A percentile compares a stretch with the other conserved stretches of the same genome.
Conservation (phyloP, 1,284 basidiomycete genomes). For the Ustilago trichophora region DNA sequence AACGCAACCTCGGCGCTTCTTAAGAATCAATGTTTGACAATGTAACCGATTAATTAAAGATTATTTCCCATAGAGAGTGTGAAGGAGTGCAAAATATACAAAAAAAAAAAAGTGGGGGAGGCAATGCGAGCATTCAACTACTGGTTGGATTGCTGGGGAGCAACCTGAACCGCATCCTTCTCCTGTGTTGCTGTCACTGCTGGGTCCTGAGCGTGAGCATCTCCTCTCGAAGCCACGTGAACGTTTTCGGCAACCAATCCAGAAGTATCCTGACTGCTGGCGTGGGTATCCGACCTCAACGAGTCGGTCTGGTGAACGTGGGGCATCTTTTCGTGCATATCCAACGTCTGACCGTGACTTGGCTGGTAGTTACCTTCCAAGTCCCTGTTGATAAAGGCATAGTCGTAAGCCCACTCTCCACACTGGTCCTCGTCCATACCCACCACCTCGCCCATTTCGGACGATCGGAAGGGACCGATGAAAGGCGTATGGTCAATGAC, state of each 20-base stretch:
- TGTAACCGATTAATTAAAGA: neutral
- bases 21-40: too few species aligned
- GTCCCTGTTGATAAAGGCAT: constrained; percentile 57
- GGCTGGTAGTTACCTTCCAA: constrained; percentile 59
- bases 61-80: neutral
- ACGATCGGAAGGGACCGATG: constrained; percentile 77
- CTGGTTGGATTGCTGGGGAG: constrained; percentile 1
- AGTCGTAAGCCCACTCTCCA: constrained; percentile 70
- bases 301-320: constrained; percentile 18
- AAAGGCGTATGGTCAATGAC: constrained; percentile 77
- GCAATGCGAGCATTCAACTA: too few species aligned
- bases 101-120: too few species aligned
- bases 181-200: neutral
- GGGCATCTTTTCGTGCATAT: constrained; percentile 50
- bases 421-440: constrained; percentile 80
- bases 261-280: constrained; percentile 11
- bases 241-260: neutral
- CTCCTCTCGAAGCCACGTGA: neutral
- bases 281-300: constrained; percentile 11
- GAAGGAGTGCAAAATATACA: constrained; percentile 1
- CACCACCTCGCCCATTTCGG: constrained; percentile 79
- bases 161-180: neutral
- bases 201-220: neutral
- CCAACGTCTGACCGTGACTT: constrained; percentile 43
- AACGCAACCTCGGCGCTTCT: too few species aligned